Conservation (phyloP, 73 alveolate genomes). For the Durusdinium trenchii region DNA sequence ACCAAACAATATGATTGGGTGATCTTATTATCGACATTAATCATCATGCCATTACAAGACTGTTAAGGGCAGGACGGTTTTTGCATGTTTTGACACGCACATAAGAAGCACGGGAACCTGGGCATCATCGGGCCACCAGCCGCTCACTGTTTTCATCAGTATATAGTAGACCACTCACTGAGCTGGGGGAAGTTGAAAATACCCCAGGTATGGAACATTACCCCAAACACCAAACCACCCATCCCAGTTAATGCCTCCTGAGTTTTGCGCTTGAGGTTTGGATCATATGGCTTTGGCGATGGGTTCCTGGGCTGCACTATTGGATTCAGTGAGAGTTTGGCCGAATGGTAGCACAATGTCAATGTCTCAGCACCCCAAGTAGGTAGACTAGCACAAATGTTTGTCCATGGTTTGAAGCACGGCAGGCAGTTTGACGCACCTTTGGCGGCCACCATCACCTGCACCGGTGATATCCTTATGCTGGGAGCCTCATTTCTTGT, state of each 20-base stretch:
- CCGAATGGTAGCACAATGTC: not conserved
- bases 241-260: not conserved
- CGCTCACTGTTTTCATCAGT: not conserved
- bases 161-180: not conserved
- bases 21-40: too few relatives aligned
- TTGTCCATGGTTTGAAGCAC: not conserved
- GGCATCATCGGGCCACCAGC: not conserved
- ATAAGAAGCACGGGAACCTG: not conserved
- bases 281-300: conserved; percentile 75
- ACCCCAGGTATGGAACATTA: too few relatives aligned
- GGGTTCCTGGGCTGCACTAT: conserved; percentile 20
- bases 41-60: too few relatives aligned
- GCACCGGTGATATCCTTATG: conserved; percentile 91
- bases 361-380: not conserved
- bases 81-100: too few relatives aligned
- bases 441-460: conserved; percentile 77
- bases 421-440: conserved; percentile 93
- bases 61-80: too few relatives aligned
- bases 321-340: not conserved
- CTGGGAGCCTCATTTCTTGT: not conserved
- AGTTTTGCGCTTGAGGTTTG: not conserved
- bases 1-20: too few relatives aligned
- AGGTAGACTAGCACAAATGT: not conserved
- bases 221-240: not conserved
- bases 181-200: not conserved